These are phyloP conservation scores for Hypoxylon lienhwacheense DNA, from an alignment of 495 filamentous ascomycete species.

Conservation along the genomic window DNA sequence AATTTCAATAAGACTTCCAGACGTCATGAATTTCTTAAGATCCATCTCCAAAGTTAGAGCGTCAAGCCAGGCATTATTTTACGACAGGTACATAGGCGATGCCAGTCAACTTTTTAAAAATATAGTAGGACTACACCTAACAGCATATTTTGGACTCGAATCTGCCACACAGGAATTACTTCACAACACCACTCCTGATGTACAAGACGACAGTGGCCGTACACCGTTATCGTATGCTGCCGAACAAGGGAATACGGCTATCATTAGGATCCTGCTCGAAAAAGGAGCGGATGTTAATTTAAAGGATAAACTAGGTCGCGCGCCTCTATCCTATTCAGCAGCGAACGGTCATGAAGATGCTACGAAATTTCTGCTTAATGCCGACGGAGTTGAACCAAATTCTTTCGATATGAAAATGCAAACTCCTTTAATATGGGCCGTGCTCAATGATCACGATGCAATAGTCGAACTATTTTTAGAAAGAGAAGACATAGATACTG, in stretches of 20 bases:
- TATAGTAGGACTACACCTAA: neutral
- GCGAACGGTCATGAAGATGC: neutral
- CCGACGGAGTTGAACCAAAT: conserved; percentile 46
- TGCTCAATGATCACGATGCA: too few relatives aligned
- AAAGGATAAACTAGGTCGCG: neutral
- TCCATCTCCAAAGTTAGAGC: neutral
- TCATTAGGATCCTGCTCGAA: neutral
- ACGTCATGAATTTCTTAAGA: too few relatives aligned
- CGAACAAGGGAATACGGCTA: neutral
- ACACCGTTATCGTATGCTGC: neutral
- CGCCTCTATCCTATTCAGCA: neutral
- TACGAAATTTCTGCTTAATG: conserved; percentile 33
- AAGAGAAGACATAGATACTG: too few relatives aligned
- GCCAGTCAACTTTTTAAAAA: neutral
- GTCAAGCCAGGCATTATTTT: too few relatives aligned
- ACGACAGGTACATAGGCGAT: neutral
- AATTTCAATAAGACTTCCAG: too few relatives aligned
- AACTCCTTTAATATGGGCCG: too few relatives aligned
- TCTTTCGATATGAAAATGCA: conserved; percentile 5
- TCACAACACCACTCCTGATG: too few relatives aligned
- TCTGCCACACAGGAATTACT: too few relatives aligned
- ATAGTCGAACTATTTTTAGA: too few relatives aligned
- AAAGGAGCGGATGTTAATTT: neutral
- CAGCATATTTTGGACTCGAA: neutral
- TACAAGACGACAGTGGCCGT: too few relatives aligned